A percentile compares a stretch with the other conserved stretches of the same genome.
These are phyloP conservation scores for Symbiodinium pilosum DNA, from an alignment of 73 alveolate species.

Conservation along the genomic window DNA sequence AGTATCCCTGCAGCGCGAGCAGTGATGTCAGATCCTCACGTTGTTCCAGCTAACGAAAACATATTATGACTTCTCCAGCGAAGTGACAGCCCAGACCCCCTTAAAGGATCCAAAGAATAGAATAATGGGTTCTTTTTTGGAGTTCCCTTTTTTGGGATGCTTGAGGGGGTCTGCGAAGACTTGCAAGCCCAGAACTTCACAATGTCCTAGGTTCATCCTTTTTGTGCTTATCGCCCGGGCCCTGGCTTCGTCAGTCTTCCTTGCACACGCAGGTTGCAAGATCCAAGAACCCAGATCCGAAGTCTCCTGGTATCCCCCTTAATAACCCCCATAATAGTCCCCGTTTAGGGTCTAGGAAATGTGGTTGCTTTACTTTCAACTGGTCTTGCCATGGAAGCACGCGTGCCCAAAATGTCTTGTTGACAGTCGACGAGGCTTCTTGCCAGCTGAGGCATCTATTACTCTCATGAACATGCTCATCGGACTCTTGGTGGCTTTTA, in stretches of 20 bases:
- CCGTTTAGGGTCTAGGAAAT: background rate
- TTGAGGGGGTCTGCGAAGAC: too few relatives aligned
- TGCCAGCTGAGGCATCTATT: slow-evolving; percentile 43
- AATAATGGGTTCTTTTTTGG: too few relatives aligned
- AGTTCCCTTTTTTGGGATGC: too few relatives aligned
- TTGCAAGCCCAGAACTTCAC: background rate
- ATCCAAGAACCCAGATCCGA: background rate
- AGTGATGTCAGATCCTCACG: too few relatives aligned
- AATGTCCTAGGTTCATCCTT: slow-evolving; percentile 82
- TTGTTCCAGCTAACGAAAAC: too few relatives aligned
- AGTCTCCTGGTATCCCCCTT: too few relatives aligned
- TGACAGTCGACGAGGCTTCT: background rate
- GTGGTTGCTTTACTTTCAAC: background rate
- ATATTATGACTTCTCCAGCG: too few relatives aligned
- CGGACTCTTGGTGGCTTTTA: slow-evolving; percentile 41
- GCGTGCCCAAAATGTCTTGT: background rate
- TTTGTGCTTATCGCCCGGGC: slow-evolving; percentile 59
- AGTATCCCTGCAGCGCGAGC: too few relatives aligned
- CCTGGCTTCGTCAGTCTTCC: background rate
- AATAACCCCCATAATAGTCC: too few relatives aligned
- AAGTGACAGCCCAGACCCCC: too few relatives aligned
- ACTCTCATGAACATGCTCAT: slow-evolving; percentile 87
- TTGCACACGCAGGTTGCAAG: background rate
- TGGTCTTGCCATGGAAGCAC: too few relatives aligned
- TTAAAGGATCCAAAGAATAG: too few relatives aligned